Evolutionary conservation across 2,329 filamentous ascomycete genomes (phyloP).

Genomic region (Myriosclerotinia duriaeana): DNA sequence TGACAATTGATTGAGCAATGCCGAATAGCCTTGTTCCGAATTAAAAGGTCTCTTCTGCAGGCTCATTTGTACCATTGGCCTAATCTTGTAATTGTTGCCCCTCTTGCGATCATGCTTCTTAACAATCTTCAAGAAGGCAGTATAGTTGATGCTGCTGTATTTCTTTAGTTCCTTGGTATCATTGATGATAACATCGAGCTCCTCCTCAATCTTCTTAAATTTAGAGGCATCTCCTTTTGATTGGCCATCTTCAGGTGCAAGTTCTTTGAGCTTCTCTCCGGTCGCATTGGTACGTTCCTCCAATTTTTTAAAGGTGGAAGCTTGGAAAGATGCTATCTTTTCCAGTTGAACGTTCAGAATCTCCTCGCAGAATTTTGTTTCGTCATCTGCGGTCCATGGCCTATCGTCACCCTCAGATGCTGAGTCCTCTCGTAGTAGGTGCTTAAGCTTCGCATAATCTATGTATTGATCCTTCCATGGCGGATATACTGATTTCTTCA

Average conservation of each 20-base stretch:
- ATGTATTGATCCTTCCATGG: conserved; percentile 95
- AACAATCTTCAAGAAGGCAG: conserved; percentile 93
- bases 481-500: conserved; percentile 74
- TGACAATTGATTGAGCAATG: conserved; percentile 84
- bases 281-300: conserved; percentile 54
- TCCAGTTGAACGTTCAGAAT: conserved; percentile 92
- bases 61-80: conserved; percentile 87
- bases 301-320: conserved; percentile 64
- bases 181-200: conserved; percentile 84
- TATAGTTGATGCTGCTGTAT: conserved; percentile 96
- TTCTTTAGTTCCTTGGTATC: conserved; percentile 92
- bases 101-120: conserved; percentile 99
- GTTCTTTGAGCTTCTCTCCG: conserved; percentile 73
- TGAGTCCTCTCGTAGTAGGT: conserved; percentile 75
- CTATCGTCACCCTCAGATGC: conserved; percentile 50
- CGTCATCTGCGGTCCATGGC: conserved; percentile 90
- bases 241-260: conserved; percentile 63
- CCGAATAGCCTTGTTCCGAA: conserved; percentile 83
- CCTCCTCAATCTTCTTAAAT: conserved; percentile 69
- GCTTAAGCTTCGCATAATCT: conserved; percentile 92
- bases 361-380: conserved; percentile 91
- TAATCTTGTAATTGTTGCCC: conserved; percentile 80
- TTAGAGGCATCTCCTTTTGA: conserved; percentile 51
- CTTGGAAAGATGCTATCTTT: conserved; percentile 89
- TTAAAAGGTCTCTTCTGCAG: conserved; percentile 90